These are phyloP conservation scores for Mycena rosella DNA, from an alignment of 768 basidiomycete genomes.

Conservation along the genomic window DNA sequence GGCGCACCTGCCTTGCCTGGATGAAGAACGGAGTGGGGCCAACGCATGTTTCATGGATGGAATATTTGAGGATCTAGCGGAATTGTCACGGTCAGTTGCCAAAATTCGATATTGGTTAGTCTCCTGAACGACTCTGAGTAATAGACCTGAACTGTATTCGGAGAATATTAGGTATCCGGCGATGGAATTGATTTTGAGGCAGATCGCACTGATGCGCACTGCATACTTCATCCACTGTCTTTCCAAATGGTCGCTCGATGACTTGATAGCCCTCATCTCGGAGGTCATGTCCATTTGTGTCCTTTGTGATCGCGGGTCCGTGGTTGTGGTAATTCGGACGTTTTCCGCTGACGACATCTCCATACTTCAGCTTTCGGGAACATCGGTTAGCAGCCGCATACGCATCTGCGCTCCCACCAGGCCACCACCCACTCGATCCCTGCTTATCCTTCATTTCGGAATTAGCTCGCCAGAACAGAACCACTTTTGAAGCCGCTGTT, in stretches of 20 bases:
- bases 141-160: slow-evolving; percentile 38
- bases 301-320: slow-evolving; percentile 21
- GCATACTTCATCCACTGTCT: slow-evolving; percentile 23
- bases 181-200: slow-evolving; percentile 37
- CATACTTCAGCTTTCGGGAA: slow-evolving; percentile 18
- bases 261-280: slow-evolving; percentile 13
- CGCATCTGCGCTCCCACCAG: slow-evolving; percentile 1
- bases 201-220: slow-evolving; percentile 33
- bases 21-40: slow-evolving; percentile 23
- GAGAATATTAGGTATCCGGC: slow-evolving; percentile 34
- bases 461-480: slow-evolving; percentile 14
- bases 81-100: no score
- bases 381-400: slow-evolving; percentile 15
- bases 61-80: slow-evolving; percentile 44
- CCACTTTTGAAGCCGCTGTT: slow-evolving; percentile 24
- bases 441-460: slow-evolving; percentile 21
- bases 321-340: not conserved
- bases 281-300: slow-evolving; percentile 19
- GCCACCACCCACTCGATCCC: not conserved
- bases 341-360: no score
- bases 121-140: no score
- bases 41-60: slow-evolving; percentile 26
- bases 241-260: slow-evolving; percentile 22
- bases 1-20: slow-evolving; percentile 35
- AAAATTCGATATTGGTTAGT: no score